Evolutionary conservation across 2,329 filamentous ascomycete genomes (phyloP), one percentile per base, ranked within the genome.

Genomic region (Ascochyta koolunga): DNA sequence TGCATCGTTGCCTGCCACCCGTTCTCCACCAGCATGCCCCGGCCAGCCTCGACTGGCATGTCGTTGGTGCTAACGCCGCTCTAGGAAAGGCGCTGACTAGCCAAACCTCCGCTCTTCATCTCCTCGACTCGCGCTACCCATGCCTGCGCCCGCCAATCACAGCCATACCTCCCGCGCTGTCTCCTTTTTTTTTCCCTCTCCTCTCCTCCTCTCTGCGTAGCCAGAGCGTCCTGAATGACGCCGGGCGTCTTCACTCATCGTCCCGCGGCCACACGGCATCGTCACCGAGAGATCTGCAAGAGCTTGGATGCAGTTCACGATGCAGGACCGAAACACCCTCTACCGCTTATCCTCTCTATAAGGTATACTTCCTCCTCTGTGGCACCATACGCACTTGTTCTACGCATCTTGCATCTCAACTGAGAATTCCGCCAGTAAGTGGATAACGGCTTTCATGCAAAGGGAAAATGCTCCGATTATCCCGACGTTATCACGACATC

Each of bases 91-190:
- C 59, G 32, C 50, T 55, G 56, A 62, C 50, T 61, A 60, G 58
- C 56, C 58, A 71, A 71, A 70, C 65, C 59, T 66, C 65, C 64
- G 56, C 57, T 63, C 67, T 61, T 74, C 70, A 74, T 73, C 64
- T 72, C 69, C 68, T 61, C 63, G 70, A 74, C 62, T 72, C 71
- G 56, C 60, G 62, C 47, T 31, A 15, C 29, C 27, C 33, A 29
- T 35, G 21, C 32, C n/a, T 3, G 27, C 37, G 8, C 13, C 33
- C 25, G 49, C 68, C 67, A 70, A 70, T 70, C 64, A 66, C 29
- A 49, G 24, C 55, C 31, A 9, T 7, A 13, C 40, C 10, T 37
- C n/a, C 9, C 37, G 16, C 25, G 29, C 40, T 46, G 60, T 48
- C 58, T 64, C 57, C 57, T 62, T 56, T 52, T 46, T 46, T 39